Evolutionary conservation across 768 basidiomycete species (phyloP).

Genomic region (Leccinum incarnatum): DNA sequence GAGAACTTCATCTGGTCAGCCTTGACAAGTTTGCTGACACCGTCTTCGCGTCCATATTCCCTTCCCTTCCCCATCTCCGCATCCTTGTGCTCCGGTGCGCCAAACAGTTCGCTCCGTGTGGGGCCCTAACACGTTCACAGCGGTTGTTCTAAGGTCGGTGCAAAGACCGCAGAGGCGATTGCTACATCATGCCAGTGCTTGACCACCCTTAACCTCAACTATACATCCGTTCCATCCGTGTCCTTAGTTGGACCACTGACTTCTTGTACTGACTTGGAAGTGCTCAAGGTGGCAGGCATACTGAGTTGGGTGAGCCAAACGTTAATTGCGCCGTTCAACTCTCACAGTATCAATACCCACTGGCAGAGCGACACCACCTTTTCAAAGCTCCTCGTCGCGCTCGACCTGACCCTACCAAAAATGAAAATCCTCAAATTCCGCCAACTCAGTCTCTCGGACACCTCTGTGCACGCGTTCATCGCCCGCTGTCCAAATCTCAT

Average conservation of each 20-base stretch:
- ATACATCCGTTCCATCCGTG: conserved; percentile 51
- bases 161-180: conserved; percentile 44
- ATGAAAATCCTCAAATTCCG: conserved; percentile 59
- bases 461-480: conserved; percentile 42
- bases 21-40: conserved; percentile 53
- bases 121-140: conserved; percentile 35
- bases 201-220: conserved; percentile 53
- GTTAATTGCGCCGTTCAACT: not conserved
- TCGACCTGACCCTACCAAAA: conserved; percentile 34
- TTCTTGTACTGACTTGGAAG: conserved; percentile 42
- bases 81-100: conserved; percentile 55
- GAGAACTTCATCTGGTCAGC: conserved; percentile 48
- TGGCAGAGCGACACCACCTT: conserved; percentile 56
- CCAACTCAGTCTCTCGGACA: conserved; percentile 50
- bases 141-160: conserved; percentile 56
- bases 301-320: conserved; percentile 50
- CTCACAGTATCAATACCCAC: not conserved
- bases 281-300: conserved; percentile 63
- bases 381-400: conserved; percentile 38
- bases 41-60: conserved; percentile 49
- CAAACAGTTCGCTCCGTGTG: not conserved
- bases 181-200: conserved; percentile 44
- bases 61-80: conserved; percentile 42
- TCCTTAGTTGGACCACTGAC: conserved; percentile 43
- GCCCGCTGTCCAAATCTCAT: conserved; percentile 47